Conservation (phyloP, 768 basidiomycete genomes). For the Lactarius tabidus region DNA sequence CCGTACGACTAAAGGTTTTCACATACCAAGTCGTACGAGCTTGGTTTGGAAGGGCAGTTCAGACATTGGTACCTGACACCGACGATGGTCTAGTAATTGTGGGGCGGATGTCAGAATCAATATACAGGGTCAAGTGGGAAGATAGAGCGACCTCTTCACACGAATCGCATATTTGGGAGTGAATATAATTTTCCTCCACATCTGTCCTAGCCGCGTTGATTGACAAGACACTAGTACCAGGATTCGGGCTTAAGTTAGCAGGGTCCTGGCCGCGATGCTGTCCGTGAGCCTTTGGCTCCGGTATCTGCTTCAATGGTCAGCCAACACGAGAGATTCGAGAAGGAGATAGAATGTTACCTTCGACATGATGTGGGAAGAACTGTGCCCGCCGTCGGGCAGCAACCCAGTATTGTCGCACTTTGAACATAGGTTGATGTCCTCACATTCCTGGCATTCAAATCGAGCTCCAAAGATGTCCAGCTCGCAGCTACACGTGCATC, state of each 20-base stretch:
- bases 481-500: conserved; percentile 57
- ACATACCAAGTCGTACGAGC: conserved; percentile 69
- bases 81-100: conserved; percentile 53
- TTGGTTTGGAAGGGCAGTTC: conserved; percentile 74
- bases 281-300: conserved; percentile 46
- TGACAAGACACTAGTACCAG: conserved; percentile 22
- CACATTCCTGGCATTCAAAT: too few relatives aligned
- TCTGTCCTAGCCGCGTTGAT: not conserved
- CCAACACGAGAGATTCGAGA: not conserved
- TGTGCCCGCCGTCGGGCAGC: conserved; percentile 72
- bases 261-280: conserved; percentile 10
- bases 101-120: not conserved
- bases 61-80: conserved; percentile 88
- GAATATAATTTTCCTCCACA: conserved; percentile 3
- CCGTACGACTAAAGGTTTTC: not conserved
- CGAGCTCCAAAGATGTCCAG: conserved; percentile 91
- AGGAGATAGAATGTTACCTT: conserved; percentile 52
- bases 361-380: conserved; percentile 87
- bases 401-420: conserved; percentile 85
- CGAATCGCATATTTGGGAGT: conserved; percentile 19
- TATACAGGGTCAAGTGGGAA: not conserved
- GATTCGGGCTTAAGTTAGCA: conserved; percentile 12
- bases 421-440: conserved; percentile 77
- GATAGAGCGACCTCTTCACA: conserved; percentile 12
- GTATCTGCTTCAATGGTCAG: conserved; percentile 47